Percentiles rank a stretch among this genome's conserved stretches.
These are phyloP conservation scores for Coemansia reversa DNA, from an alignment of 192 early-diverging fungal species.

Conservation along the genomic window DNA sequence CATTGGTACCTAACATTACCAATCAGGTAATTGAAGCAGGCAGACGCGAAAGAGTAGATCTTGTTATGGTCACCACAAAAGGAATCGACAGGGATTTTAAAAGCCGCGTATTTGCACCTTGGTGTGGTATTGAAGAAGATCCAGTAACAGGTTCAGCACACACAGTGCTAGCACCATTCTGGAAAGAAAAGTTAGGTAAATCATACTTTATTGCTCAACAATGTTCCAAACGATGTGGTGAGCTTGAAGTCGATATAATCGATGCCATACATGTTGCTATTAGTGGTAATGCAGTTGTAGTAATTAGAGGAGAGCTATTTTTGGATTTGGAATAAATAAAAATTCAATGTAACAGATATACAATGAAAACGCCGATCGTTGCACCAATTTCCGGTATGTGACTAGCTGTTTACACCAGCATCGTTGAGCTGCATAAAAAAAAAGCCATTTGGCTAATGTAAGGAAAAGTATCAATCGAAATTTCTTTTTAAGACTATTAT, in stretches of 20 bases:
- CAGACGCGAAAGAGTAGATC: conserved; percentile 1
- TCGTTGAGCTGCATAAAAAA: too few relatives aligned
- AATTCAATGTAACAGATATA: too few relatives aligned
- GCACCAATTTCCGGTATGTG: too few relatives aligned
- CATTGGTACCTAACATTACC: conserved; percentile 4
- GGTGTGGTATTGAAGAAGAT: conserved; percentile 45
- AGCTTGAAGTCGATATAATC: conserved; percentile 5
- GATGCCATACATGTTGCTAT: conserved; percentile 12
- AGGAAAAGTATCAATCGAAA: too few relatives aligned
- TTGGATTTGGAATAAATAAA: too few relatives aligned
- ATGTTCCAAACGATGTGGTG: conserved; percentile 26
- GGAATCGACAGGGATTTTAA: conserved; percentile 20
- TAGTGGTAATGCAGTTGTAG: conserved; percentile 19
- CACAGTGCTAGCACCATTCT: conserved; percentile 41
- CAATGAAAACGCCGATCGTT: too few relatives aligned
- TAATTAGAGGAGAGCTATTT: conserved; percentile 19
- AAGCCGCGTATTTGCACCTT: conserved; percentile 41
- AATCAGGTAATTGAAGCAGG: conserved; percentile 13
- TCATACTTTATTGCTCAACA: conserved; percentile 14
- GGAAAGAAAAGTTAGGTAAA: conserved; percentile 14
- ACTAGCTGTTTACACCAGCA: too few relatives aligned
- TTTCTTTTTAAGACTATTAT: too few relatives aligned
- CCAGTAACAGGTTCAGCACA: conserved; percentile 46
- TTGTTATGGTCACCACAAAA: conserved; percentile 7
- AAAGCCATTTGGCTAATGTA: too few relatives aligned